Base-by-base conservation (phyloP, 805 yeast species). In the Spathaspora sp. region DNA sequence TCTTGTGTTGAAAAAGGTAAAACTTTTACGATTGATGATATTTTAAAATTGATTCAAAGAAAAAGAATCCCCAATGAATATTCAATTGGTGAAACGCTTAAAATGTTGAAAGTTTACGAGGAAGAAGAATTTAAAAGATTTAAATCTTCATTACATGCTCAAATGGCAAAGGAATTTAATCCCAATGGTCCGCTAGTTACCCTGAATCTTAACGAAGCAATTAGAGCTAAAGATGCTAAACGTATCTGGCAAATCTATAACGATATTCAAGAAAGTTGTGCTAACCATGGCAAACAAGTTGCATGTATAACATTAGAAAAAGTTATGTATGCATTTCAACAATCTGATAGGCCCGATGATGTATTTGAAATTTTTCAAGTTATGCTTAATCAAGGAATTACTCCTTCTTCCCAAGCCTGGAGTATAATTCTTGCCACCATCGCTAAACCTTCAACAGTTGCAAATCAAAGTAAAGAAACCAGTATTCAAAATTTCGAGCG, bases 401-500 rank as follows among this genome's bases (percentile, higher is more conserved):
- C 55, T 23, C 82, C 82, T n/a, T 64, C 76, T 4, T 57, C 74
- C n/a, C 57, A 64, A 0, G 64, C 82, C 1, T 87, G 90, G 90
- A 83, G 84, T 49, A 73, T 79, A 48, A 72, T 86, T 28, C 66
- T 87, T 48, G 69, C 76, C 48, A 73, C 86, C 0, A 74, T 77
- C 60, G 72, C 76, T 8, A 69, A 65, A 53, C 69, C 76, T 3
- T 53, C 55, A 5, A 57, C 61, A 35, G 57, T 70, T 14, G 49
- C 50, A 2, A 49, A 47, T 2, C 42, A 56, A 58, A 5, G 67
- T 66, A 52, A 72, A 65, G 44, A 64, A 63, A 44, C 49, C 45
- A 16, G 53, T 60, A 18, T 49, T 46, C 11, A 44, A 44, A 12
- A 65, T 59, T 20, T 60, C 72, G 73, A 68, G 45, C 58, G 57